These are phyloP conservation scores for Delitschia confertaspora DNA, from an alignment of 495 filamentous ascomycete species.

Conservation along the genomic window DNA sequence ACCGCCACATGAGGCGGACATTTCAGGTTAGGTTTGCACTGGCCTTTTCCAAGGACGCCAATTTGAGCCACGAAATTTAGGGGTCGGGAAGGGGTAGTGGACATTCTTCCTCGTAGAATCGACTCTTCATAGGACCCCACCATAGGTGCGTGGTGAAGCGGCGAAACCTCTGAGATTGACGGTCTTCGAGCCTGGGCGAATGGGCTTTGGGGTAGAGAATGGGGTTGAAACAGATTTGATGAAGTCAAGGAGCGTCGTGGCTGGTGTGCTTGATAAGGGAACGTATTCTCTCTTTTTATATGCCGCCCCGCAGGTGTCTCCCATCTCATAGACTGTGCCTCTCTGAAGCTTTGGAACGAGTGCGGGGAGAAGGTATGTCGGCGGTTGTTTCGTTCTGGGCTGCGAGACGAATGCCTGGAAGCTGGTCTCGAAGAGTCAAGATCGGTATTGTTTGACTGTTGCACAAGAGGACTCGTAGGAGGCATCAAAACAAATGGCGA, in stretches of 20 bases:
- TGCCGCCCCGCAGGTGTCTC: slow-evolving; percentile 25
- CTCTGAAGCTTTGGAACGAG: slow-evolving; percentile 38
- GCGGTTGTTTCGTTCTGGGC: slow-evolving; percentile 43
- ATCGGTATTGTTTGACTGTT: slow-evolving; percentile 83
- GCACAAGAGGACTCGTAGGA: slow-evolving; percentile 85
- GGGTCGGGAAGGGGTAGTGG: slow-evolving; percentile 87
- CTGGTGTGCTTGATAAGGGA: slow-evolving; percentile 59
- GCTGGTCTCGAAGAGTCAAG: slow-evolving; percentile 48
- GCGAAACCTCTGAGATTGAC: slow-evolving; percentile 67
- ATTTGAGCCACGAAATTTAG: slow-evolving; percentile 93
- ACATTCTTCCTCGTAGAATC: slow-evolving; percentile 91
- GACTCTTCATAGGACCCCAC: slow-evolving; percentile 98
- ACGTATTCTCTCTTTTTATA: slow-evolving; percentile 45
- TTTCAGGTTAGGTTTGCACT: slow-evolving; percentile 75
- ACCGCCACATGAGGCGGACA: slow-evolving; percentile 89
- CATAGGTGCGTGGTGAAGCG: slow-evolving; percentile 82
- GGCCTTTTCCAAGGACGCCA: slow-evolving; percentile 80
- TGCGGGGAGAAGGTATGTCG: slow-evolving; percentile 55
- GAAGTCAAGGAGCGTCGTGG: slow-evolving; percentile 59
- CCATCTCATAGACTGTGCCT: slow-evolving; percentile 18
- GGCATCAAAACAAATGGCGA: slow-evolving; percentile 78
- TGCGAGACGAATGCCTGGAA: slow-evolving; percentile 30
- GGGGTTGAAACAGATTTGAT: slow-evolving; percentile 49
- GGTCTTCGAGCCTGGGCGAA: slow-evolving; percentile 54
- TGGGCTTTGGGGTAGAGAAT: slow-evolving; percentile 46